These are phyloP conservation scores for Astrephomene gubernaculifera DNA, from an alignment of 139 green algal species.

Conservation along the genomic window DNA sequence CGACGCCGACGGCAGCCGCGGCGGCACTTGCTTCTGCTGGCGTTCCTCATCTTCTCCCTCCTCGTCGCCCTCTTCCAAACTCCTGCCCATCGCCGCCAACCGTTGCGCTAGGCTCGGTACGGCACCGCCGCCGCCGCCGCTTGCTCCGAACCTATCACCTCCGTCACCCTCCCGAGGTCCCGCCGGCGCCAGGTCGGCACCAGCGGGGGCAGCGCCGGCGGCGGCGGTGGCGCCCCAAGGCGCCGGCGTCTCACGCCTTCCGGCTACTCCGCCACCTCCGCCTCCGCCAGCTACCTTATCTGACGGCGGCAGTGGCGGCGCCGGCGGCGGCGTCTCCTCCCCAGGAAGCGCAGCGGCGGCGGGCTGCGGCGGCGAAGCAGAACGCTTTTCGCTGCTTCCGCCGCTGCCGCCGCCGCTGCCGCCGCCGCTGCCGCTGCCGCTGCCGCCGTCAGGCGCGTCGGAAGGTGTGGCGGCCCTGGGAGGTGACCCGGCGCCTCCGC, in stretches of 20 bases:
- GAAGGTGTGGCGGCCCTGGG: no score
- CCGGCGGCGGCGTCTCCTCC: not conserved
- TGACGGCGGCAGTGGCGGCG: not conserved
- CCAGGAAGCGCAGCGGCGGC: not conserved
- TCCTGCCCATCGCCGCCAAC: no score
- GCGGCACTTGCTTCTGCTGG: not conserved
- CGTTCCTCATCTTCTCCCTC: no score
- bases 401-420: not conserved
- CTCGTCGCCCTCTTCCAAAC: no score
- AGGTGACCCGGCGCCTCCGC: not conserved
- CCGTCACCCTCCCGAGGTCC: no score
- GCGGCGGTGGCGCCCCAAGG: not conserved
- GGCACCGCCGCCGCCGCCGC: no score
- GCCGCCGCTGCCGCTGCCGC: not conserved
- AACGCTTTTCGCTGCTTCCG: no score
- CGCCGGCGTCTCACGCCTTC: no score
- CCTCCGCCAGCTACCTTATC: no score
- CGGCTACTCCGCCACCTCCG: no score
- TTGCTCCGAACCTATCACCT: no score
- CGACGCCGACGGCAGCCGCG: no score
- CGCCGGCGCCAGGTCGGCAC: not conserved
- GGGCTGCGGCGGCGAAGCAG: not conserved
- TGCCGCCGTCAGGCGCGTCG: not conserved
- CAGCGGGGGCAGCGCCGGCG: not conserved
- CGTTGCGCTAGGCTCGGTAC: not conserved